Evolutionary conservation across 2,329 filamentous ascomycete species (phyloP).

Genomic region (Cladosporium sp.): DNA sequence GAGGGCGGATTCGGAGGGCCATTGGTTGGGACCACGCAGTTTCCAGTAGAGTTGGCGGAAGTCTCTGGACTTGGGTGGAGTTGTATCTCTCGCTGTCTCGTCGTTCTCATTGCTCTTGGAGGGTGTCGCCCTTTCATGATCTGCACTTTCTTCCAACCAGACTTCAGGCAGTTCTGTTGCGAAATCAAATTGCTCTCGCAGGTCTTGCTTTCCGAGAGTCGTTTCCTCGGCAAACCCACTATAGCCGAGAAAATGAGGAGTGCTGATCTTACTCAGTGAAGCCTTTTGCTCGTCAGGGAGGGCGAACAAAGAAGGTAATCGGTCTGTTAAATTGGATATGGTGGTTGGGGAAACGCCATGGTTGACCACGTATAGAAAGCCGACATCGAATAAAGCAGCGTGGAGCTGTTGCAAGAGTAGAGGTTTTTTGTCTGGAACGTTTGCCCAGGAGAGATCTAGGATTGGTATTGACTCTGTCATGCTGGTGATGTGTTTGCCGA

Average conservation of each 20-base stretch:
- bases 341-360: constrained; percentile 40
- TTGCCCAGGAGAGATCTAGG: constrained; percentile 45
- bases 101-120: constrained; percentile 26
- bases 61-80: constrained; percentile 28
- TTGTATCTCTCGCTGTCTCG: constrained; percentile 38
- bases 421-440: constrained; percentile 32
- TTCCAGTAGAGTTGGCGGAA: constrained; percentile 38
- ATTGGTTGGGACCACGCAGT: constrained; percentile 36
- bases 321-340: constrained; percentile 36
- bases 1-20: constrained; percentile 27
- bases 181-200: constrained; percentile 57
- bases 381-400: constrained; percentile 46
- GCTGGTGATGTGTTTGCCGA: too few relatives aligned
- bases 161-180: constrained; percentile 49
- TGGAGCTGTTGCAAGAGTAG: constrained; percentile 41
- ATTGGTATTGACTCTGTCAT: constrained; percentile 37
- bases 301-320: constrained; percentile 43
- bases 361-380: constrained; percentile 51
- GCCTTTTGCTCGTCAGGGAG: constrained; percentile 37
- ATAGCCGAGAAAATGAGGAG: constrained; percentile 59
- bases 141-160: constrained; percentile 33
- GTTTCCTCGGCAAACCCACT: constrained; percentile 52
- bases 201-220: constrained; percentile 50
- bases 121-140: constrained; percentile 31
- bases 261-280: constrained; percentile 45